Evolutionary conservation across 768 basidiomycete genomes (phyloP), one percentile per base, ranked within the genome.

Genomic region (Termitomyces sp.): DNA sequence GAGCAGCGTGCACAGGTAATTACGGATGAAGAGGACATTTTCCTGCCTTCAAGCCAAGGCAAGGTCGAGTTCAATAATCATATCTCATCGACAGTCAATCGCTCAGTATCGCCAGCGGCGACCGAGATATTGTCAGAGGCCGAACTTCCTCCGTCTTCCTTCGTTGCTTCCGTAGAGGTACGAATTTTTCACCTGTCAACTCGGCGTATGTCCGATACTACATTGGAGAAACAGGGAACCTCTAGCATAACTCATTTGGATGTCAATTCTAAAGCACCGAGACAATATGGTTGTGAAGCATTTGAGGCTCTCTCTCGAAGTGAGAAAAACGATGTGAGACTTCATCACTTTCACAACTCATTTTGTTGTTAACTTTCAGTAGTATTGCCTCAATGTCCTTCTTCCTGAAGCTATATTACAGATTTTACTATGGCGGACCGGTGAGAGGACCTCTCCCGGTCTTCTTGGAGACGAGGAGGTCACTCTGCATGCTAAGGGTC

Each of bases 351-450:
- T 46, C 26, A 49, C 41, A 9, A 31, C 26, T 24, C 12, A 3
- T 27, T 20, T 18, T 20, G 5, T 31, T 32, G 46, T 24, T 14
- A n/a, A 31, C 13, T 42, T 31, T 31, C 5, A 22, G 31, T 60
- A 90, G 87, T 92, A 90, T 61, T 89, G 87, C 65, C 70, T 81
- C 37, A 83, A 87, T 58, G 78, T 92, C 31, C 79, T 92, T 12
- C 75, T 90, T 5, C 87, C 84, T 2, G 90, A 90, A 68, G 78
- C 86, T 3, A 75, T 88, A 41, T 73, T 85, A 43, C 90, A 92
- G 64, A 74, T 92, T 9, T 73, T 89, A n/a, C 71, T 90, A 14
- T 91, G 88, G 87, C 82, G 87, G 12, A 72, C 72, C 16, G 88
- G 86, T 1, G 69, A 78, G 36, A 86, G 90, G 27, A 76, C 68